These are phyloP conservation scores for Sugiyamaella floridensis DNA, from an alignment of 805 yeast genomes.

Conservation along the genomic window DNA sequence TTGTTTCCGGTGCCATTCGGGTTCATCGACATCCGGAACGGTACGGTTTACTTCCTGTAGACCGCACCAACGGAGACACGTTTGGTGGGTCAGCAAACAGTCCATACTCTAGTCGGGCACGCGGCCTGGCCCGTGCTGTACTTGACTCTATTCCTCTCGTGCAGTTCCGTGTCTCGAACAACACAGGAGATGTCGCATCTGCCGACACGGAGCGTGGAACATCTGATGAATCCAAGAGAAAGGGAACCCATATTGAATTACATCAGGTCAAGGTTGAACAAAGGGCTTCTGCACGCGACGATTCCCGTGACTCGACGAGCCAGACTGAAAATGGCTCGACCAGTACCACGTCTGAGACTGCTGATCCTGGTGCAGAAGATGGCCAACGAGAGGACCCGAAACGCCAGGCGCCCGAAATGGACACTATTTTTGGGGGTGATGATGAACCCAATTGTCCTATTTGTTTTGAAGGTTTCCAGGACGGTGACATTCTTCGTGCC, in stretches of 20 bases:
- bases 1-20: slow-evolving; percentile 30
- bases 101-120: slow-evolving; percentile 23
- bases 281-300: neutral
- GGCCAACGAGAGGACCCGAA: neutral
- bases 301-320: neutral
- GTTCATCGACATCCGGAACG: slow-evolving; percentile 32
- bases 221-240: neutral
- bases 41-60: slow-evolving; percentile 22
- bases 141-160: slow-evolving; percentile 32
- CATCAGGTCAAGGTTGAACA: neutral
- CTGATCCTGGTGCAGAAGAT: neutral
- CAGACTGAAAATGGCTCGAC: neutral
- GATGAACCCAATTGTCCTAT: slow-evolving; percentile 53
- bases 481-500: slow-evolving; percentile 56
- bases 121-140: slow-evolving; percentile 33
- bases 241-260: neutral
- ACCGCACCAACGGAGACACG: slow-evolving; percentile 1
- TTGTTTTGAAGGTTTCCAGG: slow-evolving; percentile 62
- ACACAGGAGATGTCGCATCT: neutral
- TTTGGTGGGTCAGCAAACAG: slow-evolving; percentile 10
- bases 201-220: neutral
- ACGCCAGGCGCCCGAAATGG: neutral
- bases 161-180: slow-evolving; percentile 8
- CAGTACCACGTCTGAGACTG: neutral
- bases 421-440: slow-evolving; percentile 21